These are phyloP conservation scores for Suhomyces guaymorum DNA, from an alignment of 1,139 yeast species.

Conservation along the genomic window DNA sequence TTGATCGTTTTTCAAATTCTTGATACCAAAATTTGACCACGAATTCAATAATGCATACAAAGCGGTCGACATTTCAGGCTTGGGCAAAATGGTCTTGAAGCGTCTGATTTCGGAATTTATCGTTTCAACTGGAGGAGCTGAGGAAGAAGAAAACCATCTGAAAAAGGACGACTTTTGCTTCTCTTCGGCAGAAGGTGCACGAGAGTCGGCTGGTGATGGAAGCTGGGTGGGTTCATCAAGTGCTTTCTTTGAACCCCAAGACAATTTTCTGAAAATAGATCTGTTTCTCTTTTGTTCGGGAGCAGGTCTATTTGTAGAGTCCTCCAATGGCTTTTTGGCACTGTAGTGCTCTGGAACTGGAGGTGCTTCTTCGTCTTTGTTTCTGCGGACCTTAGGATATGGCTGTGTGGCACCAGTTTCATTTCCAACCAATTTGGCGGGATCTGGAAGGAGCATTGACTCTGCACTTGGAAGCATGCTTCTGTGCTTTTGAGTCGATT, in stretches of 20 bases:
- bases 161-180: conserved; percentile 37
- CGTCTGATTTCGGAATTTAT: conserved; percentile 33
- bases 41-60: conserved; percentile 60
- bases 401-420: conserved; percentile 23
- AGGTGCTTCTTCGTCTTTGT: conserved; percentile 20
- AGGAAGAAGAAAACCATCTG: conserved; percentile 45
- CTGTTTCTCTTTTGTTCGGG: conserved; percentile 38
- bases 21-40: conserved; percentile 73
- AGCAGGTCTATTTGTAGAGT: conserved; percentile 32
- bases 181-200: conserved; percentile 36
- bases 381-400: conserved; percentile 29
- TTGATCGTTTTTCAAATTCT: conserved; percentile 51
- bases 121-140: conserved; percentile 10
- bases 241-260: conserved; percentile 53
- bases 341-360: conserved; percentile 19
- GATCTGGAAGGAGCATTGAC: conserved; percentile 41
- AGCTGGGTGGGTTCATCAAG: conserved; percentile 28
- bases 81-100: conserved; percentile 47
- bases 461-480: conserved; percentile 39
- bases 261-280: conserved; percentile 64
- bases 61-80: conserved; percentile 64
- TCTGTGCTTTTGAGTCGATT: conserved; percentile 26
- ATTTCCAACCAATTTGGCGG: conserved; percentile 13
- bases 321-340: conserved; percentile 32
- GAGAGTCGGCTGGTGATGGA: conserved; percentile 43